Conservation (phyloP, 2,329 filamentous ascomycete genomes). For the Botrytis squamosa region DNA sequence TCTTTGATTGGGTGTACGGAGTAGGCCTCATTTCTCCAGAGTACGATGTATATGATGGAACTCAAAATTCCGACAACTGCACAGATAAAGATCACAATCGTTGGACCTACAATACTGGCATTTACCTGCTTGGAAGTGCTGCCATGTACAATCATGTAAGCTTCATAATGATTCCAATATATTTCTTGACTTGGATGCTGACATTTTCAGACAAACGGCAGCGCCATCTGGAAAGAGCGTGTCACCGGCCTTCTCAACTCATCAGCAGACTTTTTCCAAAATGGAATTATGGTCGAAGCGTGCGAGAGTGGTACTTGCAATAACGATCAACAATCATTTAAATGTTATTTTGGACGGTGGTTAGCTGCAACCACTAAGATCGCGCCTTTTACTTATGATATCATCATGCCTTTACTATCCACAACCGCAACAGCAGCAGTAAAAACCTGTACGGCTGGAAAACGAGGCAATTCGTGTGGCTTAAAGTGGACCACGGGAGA, state of each 20-base stretch:
- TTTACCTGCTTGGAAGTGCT: slow-evolving; percentile 58
- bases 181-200: slow-evolving; percentile 6
- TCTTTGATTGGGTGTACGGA: slow-evolving; percentile 65
- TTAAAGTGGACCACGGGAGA: slow-evolving; percentile 53
- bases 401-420: slow-evolving; percentile 52
- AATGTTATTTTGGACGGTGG: slow-evolving; percentile 63
- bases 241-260: slow-evolving; percentile 38
- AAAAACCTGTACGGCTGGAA: slow-evolving; percentile 59
- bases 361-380: slow-evolving; percentile 56
- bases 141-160: slow-evolving; percentile 48
- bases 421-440: slow-evolving; percentile 59
- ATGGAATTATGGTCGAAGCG: slow-evolving; percentile 51
- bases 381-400: slow-evolving; percentile 53
- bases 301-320: slow-evolving; percentile 61
- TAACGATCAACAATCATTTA: slow-evolving; percentile 63
- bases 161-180: neutral
- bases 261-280: slow-evolving; percentile 39
- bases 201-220: slow-evolving; percentile 43
- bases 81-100: slow-evolving; percentile 57
- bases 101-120: slow-evolving; percentile 67
- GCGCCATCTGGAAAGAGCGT: slow-evolving; percentile 40
- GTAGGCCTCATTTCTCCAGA: slow-evolving; percentile 58
- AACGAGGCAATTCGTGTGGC: slow-evolving; percentile 59
- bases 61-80: slow-evolving; percentile 53
- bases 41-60: slow-evolving; percentile 58